A percentile compares a stretch with the other conserved stretches of the same genome.
phyloP scores from a whole-genome alignment of 192 early-diverging fungal genomes.

The Coemansia sp. region DNA sequence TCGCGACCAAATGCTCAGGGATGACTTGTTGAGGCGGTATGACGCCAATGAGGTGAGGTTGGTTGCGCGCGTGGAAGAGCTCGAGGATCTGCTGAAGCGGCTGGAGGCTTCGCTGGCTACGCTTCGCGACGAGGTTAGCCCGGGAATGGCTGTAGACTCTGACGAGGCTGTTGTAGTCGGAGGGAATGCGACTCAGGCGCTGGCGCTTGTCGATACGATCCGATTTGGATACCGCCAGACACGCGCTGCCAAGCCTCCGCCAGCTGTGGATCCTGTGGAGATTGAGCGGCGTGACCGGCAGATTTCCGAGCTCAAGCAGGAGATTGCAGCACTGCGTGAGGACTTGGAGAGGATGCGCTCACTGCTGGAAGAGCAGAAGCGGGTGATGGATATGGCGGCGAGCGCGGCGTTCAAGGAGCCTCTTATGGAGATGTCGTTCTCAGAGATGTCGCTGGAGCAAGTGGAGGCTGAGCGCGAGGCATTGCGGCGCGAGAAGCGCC shows the following conservation, averaged over 20 bases:
- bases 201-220: constrained; percentile 43
- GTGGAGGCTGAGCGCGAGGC: constrained; percentile 52
- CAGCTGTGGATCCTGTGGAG: constrained; percentile 24
- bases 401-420: constrained; percentile 11
- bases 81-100: constrained; percentile 27
- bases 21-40: constrained; percentile 41
- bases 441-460: constrained; percentile 52
- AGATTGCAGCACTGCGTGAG: constrained; percentile 22
- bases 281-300: constrained; percentile 55
- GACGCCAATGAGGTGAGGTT: constrained; percentile 26
- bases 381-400: constrained; percentile 33
- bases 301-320: constrained; percentile 50
- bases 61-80: constrained; percentile 14
- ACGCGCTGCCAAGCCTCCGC: constrained; percentile 17
- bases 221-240: constrained; percentile 6
- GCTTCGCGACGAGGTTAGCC: constrained; percentile 3
- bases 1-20: constrained; percentile 25
- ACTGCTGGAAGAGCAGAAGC: constrained; percentile 41
- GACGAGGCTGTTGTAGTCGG: constrained; percentile 8
- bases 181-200: constrained; percentile 23
- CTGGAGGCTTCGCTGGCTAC: constrained; percentile 16
- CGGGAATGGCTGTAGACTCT: not conserved
- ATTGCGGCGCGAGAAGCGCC: constrained; percentile 52
- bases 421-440: constrained; percentile 37
- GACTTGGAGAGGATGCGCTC: constrained; percentile 34